phyloP scores from a whole-genome alignment of 2,329 filamentous ascomycete species.

The Diplodia scrobiculata region DNA sequence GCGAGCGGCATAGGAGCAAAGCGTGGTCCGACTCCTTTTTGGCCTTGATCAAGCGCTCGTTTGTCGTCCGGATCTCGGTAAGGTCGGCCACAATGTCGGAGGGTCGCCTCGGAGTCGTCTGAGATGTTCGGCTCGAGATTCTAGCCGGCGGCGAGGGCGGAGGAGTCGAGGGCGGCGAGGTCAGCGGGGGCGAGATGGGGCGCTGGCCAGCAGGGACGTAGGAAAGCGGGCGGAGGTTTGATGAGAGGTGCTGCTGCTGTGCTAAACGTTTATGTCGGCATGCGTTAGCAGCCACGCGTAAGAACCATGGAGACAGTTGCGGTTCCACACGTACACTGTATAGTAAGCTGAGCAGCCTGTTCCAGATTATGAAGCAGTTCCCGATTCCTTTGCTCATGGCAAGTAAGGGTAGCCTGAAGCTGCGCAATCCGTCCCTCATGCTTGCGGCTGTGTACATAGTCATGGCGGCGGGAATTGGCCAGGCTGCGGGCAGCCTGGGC shows the following conservation, averaged over 20 bases:
- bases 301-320: slow-evolving; percentile 14
- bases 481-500: slow-evolving; percentile 40
- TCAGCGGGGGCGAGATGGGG: slow-evolving; percentile 19
- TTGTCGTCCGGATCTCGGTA: slow-evolving; percentile 39
- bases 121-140: slow-evolving; percentile 18
- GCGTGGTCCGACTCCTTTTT: slow-evolving; percentile 45
- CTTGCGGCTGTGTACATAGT: slow-evolving; percentile 40
- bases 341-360: slow-evolving; percentile 40
- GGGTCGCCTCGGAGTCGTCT: background rate
- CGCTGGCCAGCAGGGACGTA: slow-evolving; percentile 12
- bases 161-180: slow-evolving; percentile 26
- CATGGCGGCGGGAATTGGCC: slow-evolving; percentile 39
- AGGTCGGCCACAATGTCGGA: slow-evolving; percentile 29
- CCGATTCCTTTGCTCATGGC: slow-evolving; percentile 43
- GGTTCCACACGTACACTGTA: slow-evolving; percentile 39
- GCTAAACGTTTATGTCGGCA: slow-evolving; percentile 27
- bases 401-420: slow-evolving; percentile 38
- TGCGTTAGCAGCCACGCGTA: slow-evolving; percentile 17
- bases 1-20: slow-evolving; percentile 40
- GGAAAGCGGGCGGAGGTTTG: slow-evolving; percentile 2
- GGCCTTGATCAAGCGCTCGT: slow-evolving; percentile 42
- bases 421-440: slow-evolving; percentile 36
- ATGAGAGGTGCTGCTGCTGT: slow-evolving; percentile 18
- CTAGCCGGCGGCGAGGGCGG: slow-evolving; percentile 29
- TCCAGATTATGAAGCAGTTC: slow-evolving; percentile 44